phyloP scores from a whole-genome alignment of 2,329 filamentous ascomycete species.

The Cercospora sesami region DNA sequence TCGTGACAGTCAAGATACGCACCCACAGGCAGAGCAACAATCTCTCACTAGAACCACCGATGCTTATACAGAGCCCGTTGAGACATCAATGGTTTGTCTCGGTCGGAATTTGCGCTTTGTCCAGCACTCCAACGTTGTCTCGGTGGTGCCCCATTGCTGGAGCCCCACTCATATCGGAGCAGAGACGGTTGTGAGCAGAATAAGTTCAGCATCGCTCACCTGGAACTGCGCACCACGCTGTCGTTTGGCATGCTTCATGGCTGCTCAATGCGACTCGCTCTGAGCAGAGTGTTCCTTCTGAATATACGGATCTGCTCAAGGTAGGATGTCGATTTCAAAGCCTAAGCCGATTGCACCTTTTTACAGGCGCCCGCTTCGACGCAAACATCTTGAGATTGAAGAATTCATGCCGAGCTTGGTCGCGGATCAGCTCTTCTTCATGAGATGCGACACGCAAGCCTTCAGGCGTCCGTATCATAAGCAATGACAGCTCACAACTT shows the following conservation, averaged over 20 bases:
- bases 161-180: background rate
- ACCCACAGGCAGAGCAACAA: background rate
- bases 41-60: background rate
- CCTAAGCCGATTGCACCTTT: background rate
- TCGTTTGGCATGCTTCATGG: background rate
- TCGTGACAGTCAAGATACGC: background rate
- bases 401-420: background rate
- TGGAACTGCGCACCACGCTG: background rate
- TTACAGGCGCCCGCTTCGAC: background rate
- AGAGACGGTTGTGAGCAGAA: background rate
- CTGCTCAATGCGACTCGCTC: background rate
- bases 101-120: background rate
- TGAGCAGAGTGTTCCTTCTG: background rate
- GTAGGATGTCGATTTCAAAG: background rate
- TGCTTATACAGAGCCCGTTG: background rate
- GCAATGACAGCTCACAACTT: background rate
- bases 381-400: background rate
- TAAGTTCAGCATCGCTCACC: background rate
- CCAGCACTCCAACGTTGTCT: background rate
- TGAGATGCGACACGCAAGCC: background rate
- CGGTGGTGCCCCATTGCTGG: background rate
- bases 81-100: background rate
- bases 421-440: background rate
- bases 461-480: background rate
- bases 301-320: background rate